Conservation (phyloP, 352 stramenopile species). For the Phytophthora lateralis region DNA sequence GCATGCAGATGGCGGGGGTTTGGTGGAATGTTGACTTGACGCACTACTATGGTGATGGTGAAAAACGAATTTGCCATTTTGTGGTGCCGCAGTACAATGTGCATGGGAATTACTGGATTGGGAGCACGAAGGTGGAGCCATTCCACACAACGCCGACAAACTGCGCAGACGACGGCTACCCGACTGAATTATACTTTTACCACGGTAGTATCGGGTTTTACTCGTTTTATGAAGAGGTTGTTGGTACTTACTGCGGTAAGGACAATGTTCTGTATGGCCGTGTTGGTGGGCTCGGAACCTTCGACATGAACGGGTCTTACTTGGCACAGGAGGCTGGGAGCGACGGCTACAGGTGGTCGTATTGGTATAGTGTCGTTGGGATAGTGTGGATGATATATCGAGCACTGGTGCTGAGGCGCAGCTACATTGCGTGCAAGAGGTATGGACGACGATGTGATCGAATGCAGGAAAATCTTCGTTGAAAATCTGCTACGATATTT, state of each 20-base stretch:
- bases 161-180: conserved; percentile 6
- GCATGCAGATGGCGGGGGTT: conserved; percentile 13
- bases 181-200: conserved; percentile 6
- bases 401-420: conserved; percentile 3
- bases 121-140: neutral
- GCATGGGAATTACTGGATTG: conserved; percentile 11
- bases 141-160: neutral
- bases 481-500: conserved; percentile 2
- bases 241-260: conserved; percentile 4
- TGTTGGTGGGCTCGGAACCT: conserved; percentile 4
- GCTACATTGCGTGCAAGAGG: conserved; percentile 7
- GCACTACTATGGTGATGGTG: conserved; percentile 7
- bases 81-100: conserved; percentile 18
- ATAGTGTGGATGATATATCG: conserved; percentile 10
- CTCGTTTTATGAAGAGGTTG: conserved; percentile 13
- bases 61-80: conserved; percentile 17
- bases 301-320: conserved; percentile 16
- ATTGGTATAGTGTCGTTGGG: conserved; percentile 16
- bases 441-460: conserved; percentile 10
- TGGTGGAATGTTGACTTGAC: conserved; percentile 31
- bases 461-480: neutral
- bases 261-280: conserved; percentile 5
- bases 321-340: conserved; percentile 8
- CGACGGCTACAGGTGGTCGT: conserved; percentile 7
- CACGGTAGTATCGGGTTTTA: conserved; percentile 17